Percentiles rank a stretch among this genome's conserved stretches.
Evolutionary conservation across 768 basidiomycete genomes (phyloP).

Genomic region (Asterophora lycoperdoides): DNA sequence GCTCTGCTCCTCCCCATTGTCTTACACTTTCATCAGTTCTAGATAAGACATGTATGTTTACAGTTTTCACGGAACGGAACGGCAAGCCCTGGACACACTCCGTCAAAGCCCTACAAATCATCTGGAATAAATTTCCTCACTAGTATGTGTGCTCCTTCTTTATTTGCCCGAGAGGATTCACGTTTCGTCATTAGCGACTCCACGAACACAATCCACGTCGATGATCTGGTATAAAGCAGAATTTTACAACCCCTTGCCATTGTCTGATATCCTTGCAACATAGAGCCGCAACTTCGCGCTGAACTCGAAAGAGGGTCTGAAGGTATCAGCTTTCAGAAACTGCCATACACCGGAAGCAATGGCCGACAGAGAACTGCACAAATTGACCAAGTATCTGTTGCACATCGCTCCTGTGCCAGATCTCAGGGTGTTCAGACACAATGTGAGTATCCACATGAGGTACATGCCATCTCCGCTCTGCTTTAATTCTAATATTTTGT

Average conservation of each 20-base stretch:
- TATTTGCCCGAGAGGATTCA: neutral
- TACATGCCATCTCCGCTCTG: neutral
- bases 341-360: conserved; percentile 61
- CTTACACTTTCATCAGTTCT: conserved; percentile 43
- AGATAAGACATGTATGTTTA: conserved; percentile 88
- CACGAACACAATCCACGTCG: conserved; percentile 80
- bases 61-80: conserved; percentile 71
- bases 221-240: conserved; percentile 59
- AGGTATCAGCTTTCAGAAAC: conserved; percentile 77
- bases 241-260: neutral
- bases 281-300: conserved; percentile 84
- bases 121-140: conserved; percentile 85
- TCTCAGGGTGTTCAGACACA: conserved; percentile 62
- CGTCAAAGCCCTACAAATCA: conserved; percentile 78
- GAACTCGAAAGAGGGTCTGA: conserved; percentile 79
- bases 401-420: conserved; percentile 58
- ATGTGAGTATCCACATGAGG: conserved; percentile 38
- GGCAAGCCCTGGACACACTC: conserved; percentile 74
- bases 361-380: conserved; percentile 67
- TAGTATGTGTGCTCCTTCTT: conserved; percentile 43
- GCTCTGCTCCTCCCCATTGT: neutral
- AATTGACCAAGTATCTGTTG: conserved; percentile 60
- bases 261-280: neutral
- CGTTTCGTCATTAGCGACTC: conserved; percentile 43
- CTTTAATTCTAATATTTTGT: conserved; percentile 1